Conservation (phyloP, 2,329 filamentous ascomycete species). For the Diaporthe eres region DNA sequence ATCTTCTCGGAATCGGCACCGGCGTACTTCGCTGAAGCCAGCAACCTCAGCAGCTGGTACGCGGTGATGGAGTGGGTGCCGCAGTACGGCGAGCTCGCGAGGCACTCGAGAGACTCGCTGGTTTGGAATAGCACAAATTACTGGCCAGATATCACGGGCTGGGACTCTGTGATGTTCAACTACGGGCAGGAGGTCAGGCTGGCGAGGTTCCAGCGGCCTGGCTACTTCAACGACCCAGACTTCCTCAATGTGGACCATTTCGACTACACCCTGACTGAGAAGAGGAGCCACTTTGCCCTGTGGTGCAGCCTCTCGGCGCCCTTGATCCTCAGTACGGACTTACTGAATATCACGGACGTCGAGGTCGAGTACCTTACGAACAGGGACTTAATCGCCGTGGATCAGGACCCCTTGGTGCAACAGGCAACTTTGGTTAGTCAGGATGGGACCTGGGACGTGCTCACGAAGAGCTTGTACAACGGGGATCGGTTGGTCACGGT, state of each 20-base stretch:
- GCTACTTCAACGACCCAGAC: slow-evolving; percentile 56
- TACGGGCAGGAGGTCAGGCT: slow-evolving; percentile 60
- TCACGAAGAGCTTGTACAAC: slow-evolving; percentile 61
- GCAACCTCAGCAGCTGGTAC: slow-evolving; percentile 60
- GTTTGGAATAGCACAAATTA: slow-evolving; percentile 56
- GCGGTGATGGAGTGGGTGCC: slow-evolving; percentile 60
- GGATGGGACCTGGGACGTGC: slow-evolving; percentile 58
- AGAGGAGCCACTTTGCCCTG: slow-evolving; percentile 54
- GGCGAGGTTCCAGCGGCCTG: slow-evolving; percentile 55
- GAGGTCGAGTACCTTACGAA: slow-evolving; percentile 56
- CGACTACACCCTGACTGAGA: slow-evolving; percentile 52
- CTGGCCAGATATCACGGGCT: slow-evolving; percentile 55
- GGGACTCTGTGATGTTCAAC: slow-evolving; percentile 64
- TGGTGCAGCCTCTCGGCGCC: slow-evolving; percentile 55
- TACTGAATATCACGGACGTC: slow-evolving; percentile 52
- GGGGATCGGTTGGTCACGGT: slow-evolving; percentile 63
- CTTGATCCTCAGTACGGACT: slow-evolving; percentile 55
- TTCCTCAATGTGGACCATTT: slow-evolving; percentile 55
- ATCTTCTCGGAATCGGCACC: slow-evolving; percentile 62
- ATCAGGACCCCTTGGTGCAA: slow-evolving; percentile 58
- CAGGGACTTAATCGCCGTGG: slow-evolving; percentile 56
- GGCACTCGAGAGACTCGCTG: slow-evolving; percentile 56
- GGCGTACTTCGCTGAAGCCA: slow-evolving; percentile 56
- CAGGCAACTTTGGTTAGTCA: slow-evolving; percentile 64
- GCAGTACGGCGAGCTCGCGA: slow-evolving; percentile 57